Evolutionary conservation across 163 green algal species (phyloP), one percentile per base, ranked within the genome.

Genomic region (Prototheca stagnorum): DNA sequence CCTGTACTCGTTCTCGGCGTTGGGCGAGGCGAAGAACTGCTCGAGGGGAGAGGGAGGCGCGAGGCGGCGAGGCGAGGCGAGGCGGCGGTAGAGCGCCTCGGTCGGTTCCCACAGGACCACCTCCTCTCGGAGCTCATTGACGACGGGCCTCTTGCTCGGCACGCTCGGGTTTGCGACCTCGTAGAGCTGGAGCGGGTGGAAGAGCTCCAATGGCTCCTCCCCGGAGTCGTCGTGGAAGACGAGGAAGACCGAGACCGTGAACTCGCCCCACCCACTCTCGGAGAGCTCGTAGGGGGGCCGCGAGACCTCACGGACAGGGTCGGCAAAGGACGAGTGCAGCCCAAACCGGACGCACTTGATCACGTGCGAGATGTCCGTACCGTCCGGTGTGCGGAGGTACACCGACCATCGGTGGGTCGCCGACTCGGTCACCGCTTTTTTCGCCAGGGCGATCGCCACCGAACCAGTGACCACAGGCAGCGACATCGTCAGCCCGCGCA

Each of bases 251-350:
- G 20, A 3, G 23, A 16, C 5, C 11, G 21, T 53, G 12, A 97
- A 97, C 68, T 97, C 88, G 36, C 88, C 88, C 88, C 88, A 97
- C 19, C 88, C 88, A 20, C 56, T 70, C 59, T 97, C 88, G 28
- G 73, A 88, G 8, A 97, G 60, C 66, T 97, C 84, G 44, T 73
- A 92, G 50, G 88, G 88, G 24, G 76, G 70, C 20, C 54, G 14
- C 7, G 75, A 55, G 2, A 92, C 37, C 9, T 74, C 51, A 1
- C 86, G 64, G 23, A 70, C 46, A 5, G 85, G 77, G 26, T 88
- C 80, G 7, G 62, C 39, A 59, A 97, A 97, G 17, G 59, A 86
- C 6, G 77, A 62, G 57, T 97, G 88, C 60, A 97, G 67, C 27
- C 86, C 65, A 67, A 97, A 97, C 2, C 73, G 65, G 1, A 91